These are phyloP conservation scores for Trichomonas vaginalis DNA, from an alignment of 208 protist species.

Conservation along the genomic window DNA sequence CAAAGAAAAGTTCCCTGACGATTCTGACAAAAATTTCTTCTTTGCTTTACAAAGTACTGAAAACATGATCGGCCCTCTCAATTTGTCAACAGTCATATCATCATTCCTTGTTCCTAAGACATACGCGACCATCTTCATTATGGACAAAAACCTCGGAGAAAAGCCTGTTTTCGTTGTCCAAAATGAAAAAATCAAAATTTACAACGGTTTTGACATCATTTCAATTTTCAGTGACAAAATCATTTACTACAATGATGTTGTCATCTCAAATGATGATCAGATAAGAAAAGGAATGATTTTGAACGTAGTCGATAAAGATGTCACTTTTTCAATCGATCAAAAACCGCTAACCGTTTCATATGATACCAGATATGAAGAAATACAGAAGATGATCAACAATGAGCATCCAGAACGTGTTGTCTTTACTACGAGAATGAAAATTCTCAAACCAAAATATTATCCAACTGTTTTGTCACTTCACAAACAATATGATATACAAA, in stretches of 20 bases:
- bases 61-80: not conserved
- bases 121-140: not conserved
- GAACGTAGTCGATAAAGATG: not conserved
- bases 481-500: not conserved
- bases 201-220: not conserved
- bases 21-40: not conserved
- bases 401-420: not conserved
- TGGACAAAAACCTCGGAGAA: not conserved
- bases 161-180: not conserved
- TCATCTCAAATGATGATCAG: not conserved
- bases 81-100: not conserved
- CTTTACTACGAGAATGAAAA: not conserved
- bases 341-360: not conserved
- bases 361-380: not conserved
- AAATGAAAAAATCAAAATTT: not conserved
- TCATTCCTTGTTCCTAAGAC: not conserved
- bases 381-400: not conserved
- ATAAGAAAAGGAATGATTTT: not conserved
- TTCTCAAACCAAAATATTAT: not conserved
- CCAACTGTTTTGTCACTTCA: not conserved
- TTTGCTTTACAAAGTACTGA: not conserved
- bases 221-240: not conserved
- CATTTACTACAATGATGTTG: not conserved
- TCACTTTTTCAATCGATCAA: not conserved
- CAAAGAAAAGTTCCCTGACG: not conserved